Base-by-base conservation (phyloP, 1,284 basidiomycete genomes). In the Trametes polyzona region DNA sequence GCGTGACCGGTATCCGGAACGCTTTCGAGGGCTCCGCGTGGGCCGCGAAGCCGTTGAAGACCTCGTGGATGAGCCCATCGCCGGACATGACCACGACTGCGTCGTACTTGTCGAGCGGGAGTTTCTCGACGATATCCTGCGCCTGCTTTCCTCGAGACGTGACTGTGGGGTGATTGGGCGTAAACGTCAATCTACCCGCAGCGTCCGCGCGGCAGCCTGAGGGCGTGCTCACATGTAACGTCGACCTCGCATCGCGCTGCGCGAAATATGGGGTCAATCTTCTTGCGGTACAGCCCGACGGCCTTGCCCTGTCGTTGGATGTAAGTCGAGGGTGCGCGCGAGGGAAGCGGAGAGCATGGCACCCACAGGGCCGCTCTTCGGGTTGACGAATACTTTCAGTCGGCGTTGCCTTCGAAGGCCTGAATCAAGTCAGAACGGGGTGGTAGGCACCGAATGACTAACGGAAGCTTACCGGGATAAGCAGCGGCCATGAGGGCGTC, bases 1-100 rank as follows among this genome's bases (percentile, higher is more conserved):
- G 93, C 1, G 86, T 87, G 23, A 98, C 74, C 0, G 95, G 93
- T 39, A 88, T 86, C 37, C 75, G 71, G 43, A 98, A 83, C 0
- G 94, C 95, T 42, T 78, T 79, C 17, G 76, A 72, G 0, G 92
- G 89, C 50, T 92, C 82, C 9, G 78, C 70, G 52, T 95, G 88
- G 39, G 83, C 75, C 0, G 92, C 90, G 47, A 98, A 85, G 2
- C 96, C 97, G 69, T 99, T 98, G 68, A 97, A 69, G n/a, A 96
- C 79, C 73, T 98, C 96, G 69, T 96, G 93, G 8, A 95, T 70
- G 39, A 95, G 79, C 5, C 96, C 96, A 70, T 98, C 96, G 0
- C 96, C 96, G 0, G 93, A 95, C 21, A 96, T 84, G 8, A 87
- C 76, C n/a, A 93, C 83, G 30, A 98, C 73, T 0, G 88, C 93